A percentile compares a stretch with the other conserved stretches of the same genome.
Conservation (phyloP, 306 rosid species). For the Medicago arabica region DNA sequence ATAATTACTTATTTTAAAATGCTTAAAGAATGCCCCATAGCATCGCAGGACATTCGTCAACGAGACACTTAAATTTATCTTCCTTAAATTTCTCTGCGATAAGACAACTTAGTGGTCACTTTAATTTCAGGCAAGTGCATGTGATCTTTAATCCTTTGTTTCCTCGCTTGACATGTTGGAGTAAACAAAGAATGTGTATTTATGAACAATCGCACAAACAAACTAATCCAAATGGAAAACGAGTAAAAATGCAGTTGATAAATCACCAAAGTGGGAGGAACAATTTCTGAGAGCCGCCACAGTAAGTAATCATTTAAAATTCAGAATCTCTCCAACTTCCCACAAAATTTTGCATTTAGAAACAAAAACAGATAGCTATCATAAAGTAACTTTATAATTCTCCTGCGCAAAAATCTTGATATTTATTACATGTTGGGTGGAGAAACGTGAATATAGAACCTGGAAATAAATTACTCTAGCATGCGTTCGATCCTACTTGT, state of each 20-base stretch:
- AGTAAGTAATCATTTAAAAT: slow-evolving; percentile 77
- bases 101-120: no score
- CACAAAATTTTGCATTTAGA: not conserved
- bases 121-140: no score
- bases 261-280: slow-evolving; percentile 69
- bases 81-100: no score
- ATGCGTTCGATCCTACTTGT: no score
- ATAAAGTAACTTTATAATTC: slow-evolving; percentile 35
- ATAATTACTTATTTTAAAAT: no score
- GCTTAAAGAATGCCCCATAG: no score
- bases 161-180: no score
- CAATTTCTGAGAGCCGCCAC: slow-evolving; percentile 95
- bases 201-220: slow-evolving; percentile 4
- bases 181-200: not conserved
- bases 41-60: no score
- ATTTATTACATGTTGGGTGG: slow-evolving; percentile 54
- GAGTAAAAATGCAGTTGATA: slow-evolving; percentile 31
- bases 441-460: slow-evolving; percentile 44
- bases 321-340: slow-evolving; percentile 58
- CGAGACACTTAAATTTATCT: no score
- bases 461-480: slow-evolving; percentile 8
- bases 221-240: slow-evolving; percentile 22
- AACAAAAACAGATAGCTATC: not conserved
- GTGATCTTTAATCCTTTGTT: no score
- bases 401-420: slow-evolving; percentile 34